Evolutionary conservation across 495 filamentous ascomycete genomes (phyloP), one percentile per base, ranked within the genome.

Genomic region (Aspergillus conjunctus): DNA sequence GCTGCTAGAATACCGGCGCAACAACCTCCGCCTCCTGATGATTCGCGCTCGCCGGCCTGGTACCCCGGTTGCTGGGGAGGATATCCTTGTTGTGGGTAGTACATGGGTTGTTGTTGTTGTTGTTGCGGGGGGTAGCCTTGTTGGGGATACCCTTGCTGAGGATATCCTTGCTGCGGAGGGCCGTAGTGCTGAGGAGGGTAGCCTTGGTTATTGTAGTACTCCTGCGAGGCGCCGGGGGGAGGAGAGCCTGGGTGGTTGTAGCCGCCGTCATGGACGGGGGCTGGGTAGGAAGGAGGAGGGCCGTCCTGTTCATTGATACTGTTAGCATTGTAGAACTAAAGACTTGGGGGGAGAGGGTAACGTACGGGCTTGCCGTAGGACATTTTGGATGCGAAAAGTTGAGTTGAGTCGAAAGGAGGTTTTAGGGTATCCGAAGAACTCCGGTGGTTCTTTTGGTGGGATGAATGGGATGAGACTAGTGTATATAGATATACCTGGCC

Each of bases 1-100:
- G 74, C 78, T 48, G 77, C 79, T 67, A 81, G 64, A 10, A 82
- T 68, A 65, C 77, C 80, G 0, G 79, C 77, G 30, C 80, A 80
- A 17, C 81, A 63, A 2, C 80, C 81, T 8, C 73, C 77, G 7
- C 70, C 69, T 3, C 64, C 60, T 7, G 68, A 67, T 14, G 68
- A 67, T 14, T 64, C 60, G 18, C 68, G 60, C 15, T 74, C 58
- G 4, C 70, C 75, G 1, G 70, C 69, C 54, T 75, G 77, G 58
- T 81, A 78, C 0, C 77, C 78, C 56, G 68, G 75, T 58, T 72
- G 77, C 32, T 68, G 76, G 17, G 63, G 77, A n/a, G 70, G 76
- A 56, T 78, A 77, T 1, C 70, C 71, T 34, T 74, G 71, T 39
- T 76, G 72, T 6, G 74, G 78, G 37, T 79, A 79, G 57, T 78